These are phyloP conservation scores for Aspergillus terreus DNA, from an alignment of 2,329 filamentous ascomycete species.

Conservation along the genomic window DNA sequence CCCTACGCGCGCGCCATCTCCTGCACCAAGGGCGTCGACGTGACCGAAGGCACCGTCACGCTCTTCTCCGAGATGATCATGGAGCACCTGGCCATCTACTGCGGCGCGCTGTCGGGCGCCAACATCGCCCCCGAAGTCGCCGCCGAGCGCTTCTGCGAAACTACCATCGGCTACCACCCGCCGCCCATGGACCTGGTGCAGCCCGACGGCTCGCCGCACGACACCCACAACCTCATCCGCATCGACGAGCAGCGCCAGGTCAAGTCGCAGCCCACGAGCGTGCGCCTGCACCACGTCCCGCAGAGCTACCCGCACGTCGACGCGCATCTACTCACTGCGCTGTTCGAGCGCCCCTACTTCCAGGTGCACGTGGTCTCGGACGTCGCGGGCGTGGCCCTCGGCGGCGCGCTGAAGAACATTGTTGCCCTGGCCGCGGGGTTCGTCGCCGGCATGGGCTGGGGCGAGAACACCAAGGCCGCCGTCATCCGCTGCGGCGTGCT, in stretches of 20 bases:
- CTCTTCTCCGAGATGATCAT: constrained; percentile 90
- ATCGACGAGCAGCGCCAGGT: constrained; percentile 52
- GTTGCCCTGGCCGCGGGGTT: constrained; percentile 87
- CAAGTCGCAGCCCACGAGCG: constrained; percentile 61
- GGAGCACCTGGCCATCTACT: constrained; percentile 83
- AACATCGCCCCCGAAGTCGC: constrained; percentile 93
- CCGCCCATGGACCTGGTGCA: constrained; percentile 75
- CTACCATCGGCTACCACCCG: constrained; percentile 88
- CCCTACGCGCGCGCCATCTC: constrained; percentile 86
- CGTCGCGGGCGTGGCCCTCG: constrained; percentile 46
- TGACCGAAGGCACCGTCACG: constrained; percentile 74
- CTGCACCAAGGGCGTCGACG: constrained; percentile 93
- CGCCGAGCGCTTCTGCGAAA: constrained; percentile 88
- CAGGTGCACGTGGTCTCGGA: constrained; percentile 85
- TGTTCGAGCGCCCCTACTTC: constrained; percentile 93
- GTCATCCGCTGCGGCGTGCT: constrained; percentile 89
- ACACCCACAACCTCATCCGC: constrained; percentile 28
- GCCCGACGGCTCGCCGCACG: constrained; percentile 44
- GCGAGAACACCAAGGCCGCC: constrained; percentile 91
- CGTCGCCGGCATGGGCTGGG: constrained; percentile 87
- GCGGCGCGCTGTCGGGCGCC: constrained; percentile 83
- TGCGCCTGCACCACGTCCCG: constrained; percentile 67
- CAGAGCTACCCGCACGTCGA: constrained; percentile 76
- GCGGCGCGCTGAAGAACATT: constrained; percentile 90
- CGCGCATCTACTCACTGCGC: constrained; percentile 70